Percentiles rank a stretch among this genome's conserved stretches.
These are phyloP conservation scores for Aspergillus wentii DNA, from an alignment of 495 filamentous ascomycete genomes.

Conservation along the genomic window DNA sequence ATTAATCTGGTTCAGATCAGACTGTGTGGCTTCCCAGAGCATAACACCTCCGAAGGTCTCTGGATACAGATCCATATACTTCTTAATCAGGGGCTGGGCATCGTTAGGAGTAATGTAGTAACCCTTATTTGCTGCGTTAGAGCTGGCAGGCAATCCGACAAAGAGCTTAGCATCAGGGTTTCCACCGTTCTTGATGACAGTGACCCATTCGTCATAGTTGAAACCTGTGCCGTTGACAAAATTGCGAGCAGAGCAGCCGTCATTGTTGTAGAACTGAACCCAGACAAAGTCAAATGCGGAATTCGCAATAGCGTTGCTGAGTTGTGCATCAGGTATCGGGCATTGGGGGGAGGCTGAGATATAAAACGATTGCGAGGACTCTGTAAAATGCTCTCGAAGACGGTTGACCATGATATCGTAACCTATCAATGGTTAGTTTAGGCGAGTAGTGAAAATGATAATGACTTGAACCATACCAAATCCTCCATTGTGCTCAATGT, in stretches of 20 bases:
- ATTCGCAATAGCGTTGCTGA: slow-evolving; percentile 44
- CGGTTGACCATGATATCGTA: slow-evolving; percentile 42
- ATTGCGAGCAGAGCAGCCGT: slow-evolving; percentile 48
- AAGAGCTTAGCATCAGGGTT: slow-evolving; percentile 61
- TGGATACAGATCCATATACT: slow-evolving; percentile 45
- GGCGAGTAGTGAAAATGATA: slow-evolving; percentile 3
- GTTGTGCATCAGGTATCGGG: slow-evolving; percentile 52
- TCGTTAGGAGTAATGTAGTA: slow-evolving; percentile 47
- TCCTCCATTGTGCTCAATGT: slow-evolving; percentile 50
- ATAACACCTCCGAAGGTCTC: slow-evolving; percentile 64
- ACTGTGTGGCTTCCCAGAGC: slow-evolving; percentile 65
- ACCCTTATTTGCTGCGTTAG: slow-evolving; percentile 18
- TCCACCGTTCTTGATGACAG: slow-evolving; percentile 49
- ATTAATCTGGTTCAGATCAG: slow-evolving; percentile 41
- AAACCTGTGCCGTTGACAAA: slow-evolving; percentile 44
- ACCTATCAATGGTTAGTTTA: slow-evolving; percentile 22
- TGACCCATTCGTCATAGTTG: slow-evolving; percentile 63
- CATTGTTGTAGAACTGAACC: slow-evolving; percentile 67
- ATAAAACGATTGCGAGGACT: slow-evolving; percentile 47
- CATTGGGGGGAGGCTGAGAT: slow-evolving; percentile 66
- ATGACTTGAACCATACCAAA: slow-evolving; percentile 34
- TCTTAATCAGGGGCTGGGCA: slow-evolving; percentile 40
- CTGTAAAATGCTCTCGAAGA: slow-evolving; percentile 47
- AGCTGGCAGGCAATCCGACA: slow-evolving; percentile 55
- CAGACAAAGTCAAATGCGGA: slow-evolving; percentile 58